Evolutionary conservation across 2,329 filamentous ascomycete species (phyloP), one percentile per base, ranked within the genome.

Genomic region (Nannizziopsis arthrosporioides): DNA sequence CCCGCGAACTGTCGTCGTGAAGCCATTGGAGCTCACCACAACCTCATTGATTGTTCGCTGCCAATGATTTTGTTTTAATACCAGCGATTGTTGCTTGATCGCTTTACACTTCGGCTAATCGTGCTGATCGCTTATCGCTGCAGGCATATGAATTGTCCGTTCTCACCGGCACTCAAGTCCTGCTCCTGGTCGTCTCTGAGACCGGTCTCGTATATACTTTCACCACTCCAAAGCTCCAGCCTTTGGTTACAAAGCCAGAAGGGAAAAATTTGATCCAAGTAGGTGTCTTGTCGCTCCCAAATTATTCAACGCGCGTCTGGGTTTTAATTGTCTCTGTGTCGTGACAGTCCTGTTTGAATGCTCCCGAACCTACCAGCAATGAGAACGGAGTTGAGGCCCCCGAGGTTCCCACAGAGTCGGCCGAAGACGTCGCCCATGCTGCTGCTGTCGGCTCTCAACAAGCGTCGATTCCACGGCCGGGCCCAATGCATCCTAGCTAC

Each of bases 191-290:
- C 60, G 90, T 96, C 55, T 96, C 90, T 39, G 90, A 96, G 73
- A 96, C 90, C 18, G 90, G 90, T 56, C 80, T 96, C 31, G 90
- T 96, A 61, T 96, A 96, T 71, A 96, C 90, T 51, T 96, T 96
- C 68, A 96, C 90, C 53, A 98, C 92, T 12, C 92, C 92, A 15
- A 98, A 98, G 75, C 81, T 98, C 49, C 92, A 96, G 72, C 92
- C 92, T 54, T 80, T 98, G 47, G 92, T 96, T 58, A 98, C 92
- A 54, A 96, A 96, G 74, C 84, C 92, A 14, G 92, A 96, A 71
- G 92, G 92, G 72, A 98, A 98, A 79, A 98, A 98, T 67, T 74
- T 98, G 56, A 96, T 98, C 58, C 92, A 98, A 81, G 92, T 95
- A 78, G 56, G 80, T 60, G 32, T 34, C 17, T 14, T 34, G 14